Evolutionary conservation across 2,329 filamentous ascomycete genomes (phyloP).

Genomic region (Sclerotinia borealis): DNA sequence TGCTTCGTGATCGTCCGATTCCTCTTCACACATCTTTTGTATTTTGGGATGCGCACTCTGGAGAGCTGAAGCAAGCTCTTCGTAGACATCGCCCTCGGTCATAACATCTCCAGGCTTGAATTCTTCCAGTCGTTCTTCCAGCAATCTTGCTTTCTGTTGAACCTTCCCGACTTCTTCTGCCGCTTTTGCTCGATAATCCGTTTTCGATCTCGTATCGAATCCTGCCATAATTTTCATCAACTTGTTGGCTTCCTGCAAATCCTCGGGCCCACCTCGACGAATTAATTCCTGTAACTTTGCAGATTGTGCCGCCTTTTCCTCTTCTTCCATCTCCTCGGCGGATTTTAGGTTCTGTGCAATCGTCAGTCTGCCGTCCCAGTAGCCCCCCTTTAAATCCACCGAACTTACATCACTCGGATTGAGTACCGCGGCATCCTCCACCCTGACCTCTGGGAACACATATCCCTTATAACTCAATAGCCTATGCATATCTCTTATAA

Average conservation of each 20-base stretch:
- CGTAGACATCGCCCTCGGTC: conserved; percentile 58
- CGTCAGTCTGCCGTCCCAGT: conserved; percentile 27
- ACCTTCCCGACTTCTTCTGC: conserved; percentile 93
- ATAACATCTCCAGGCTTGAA: conserved; percentile 79
- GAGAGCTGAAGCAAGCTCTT: conserved; percentile 83
- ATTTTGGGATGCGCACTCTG: conserved; percentile 97
- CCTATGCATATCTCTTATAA: conserved; percentile 96
- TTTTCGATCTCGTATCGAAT: conserved; percentile 91
- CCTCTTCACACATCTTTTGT: conserved; percentile 98
- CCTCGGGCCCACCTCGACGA: conserved; percentile 81
- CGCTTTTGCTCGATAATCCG: conserved; percentile 95
- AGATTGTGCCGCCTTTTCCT: conserved; percentile 88
- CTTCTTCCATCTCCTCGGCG: conserved; percentile 97
- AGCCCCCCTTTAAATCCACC: not conserved
- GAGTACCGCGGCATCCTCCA: conserved; percentile 90
- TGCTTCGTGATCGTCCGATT: conserved; percentile 93
- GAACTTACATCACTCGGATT: conserved; percentile 88
- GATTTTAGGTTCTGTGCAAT: conserved; percentile 76
- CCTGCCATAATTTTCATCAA: conserved; percentile 99
- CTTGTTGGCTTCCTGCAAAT: conserved; percentile 92
- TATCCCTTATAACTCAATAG: conserved; percentile 96
- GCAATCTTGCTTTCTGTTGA: conserved; percentile 84
- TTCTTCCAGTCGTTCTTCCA: conserved; percentile 87
- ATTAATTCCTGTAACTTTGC: conserved; percentile 98
- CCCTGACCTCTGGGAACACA: conserved; percentile 83